phyloP scores from a whole-genome alignment of 2,329 filamentous ascomycete genomes.

The Aspergillus fructus region DNA sequence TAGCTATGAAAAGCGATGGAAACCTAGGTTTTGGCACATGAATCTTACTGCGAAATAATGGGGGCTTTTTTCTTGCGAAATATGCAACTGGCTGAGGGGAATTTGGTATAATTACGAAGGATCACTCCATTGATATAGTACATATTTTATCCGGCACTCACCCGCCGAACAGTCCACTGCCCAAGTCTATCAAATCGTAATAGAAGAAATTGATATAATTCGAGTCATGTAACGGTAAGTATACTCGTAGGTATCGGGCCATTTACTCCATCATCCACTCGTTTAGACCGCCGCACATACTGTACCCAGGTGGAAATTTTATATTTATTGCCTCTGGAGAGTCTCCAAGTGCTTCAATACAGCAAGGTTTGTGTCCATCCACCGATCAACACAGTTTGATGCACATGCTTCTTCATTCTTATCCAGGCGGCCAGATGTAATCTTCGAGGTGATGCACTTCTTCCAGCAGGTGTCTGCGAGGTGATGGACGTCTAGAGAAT shows the following conservation, averaged over 20 bases:
- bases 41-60: neutral
- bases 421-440: conserved; percentile 72
- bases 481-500: conserved; percentile 51
- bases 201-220: neutral
- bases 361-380: conserved; percentile 81
- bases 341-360: conserved; percentile 82
- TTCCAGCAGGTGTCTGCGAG: conserved; percentile 84
- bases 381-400: conserved; percentile 89
- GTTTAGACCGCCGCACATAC: neutral
- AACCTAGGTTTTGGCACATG: neutral
- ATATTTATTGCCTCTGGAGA: conserved; percentile 47
- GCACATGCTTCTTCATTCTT: conserved; percentile 78
- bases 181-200: neutral
- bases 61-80: neutral
- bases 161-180: neutral
- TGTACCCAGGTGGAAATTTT: neutral
- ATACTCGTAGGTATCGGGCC: neutral
- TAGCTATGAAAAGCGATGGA: neutral
- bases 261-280: neutral
- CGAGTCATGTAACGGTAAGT: too few relatives aligned
- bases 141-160: neutral
- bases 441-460: conserved; percentile 79
- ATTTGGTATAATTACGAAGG: neutral
- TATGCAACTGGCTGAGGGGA: neutral
- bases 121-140: neutral